A percentile compares a stretch with the other conserved stretches of the same genome.
Conservation (phyloP, 345 rosid species). For the Gossypium bickii region DNA sequence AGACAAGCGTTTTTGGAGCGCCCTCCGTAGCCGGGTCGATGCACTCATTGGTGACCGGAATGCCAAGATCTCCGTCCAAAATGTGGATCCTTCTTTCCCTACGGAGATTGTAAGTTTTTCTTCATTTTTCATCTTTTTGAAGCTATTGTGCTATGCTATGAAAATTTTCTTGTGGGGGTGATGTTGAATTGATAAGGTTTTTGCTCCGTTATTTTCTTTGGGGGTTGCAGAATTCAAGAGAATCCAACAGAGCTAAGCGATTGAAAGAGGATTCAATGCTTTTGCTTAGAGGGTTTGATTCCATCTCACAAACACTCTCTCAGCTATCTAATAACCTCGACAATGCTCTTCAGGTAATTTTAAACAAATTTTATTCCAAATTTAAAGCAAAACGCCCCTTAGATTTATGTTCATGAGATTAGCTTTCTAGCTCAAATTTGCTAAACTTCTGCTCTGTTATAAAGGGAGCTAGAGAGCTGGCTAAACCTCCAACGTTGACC, state of each 20-base stretch:
- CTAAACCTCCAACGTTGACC: slow-evolving; percentile 73
- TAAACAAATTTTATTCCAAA: background rate
- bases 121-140: background rate
- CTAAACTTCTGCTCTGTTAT: slow-evolving; percentile 8
- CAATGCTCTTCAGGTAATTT: slow-evolving; percentile 75
- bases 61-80: slow-evolving; percentile 4
- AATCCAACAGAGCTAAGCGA: slow-evolving; percentile 41
- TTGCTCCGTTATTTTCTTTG: background rate
- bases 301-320: slow-evolving; percentile 66
- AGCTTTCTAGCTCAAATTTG: background rate
- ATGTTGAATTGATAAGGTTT: background rate
- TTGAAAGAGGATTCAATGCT: slow-evolving; percentile 79
- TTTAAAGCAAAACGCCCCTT: background rate
- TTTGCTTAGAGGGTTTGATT: slow-evolving; percentile 83
- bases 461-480: slow-evolving; percentile 78
- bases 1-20: slow-evolving; percentile 38
- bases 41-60: slow-evolving; percentile 27
- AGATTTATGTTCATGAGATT: background rate
- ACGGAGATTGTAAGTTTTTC: slow-evolving; percentile 19
- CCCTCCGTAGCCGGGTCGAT: slow-evolving; percentile 33
- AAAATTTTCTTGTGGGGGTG: background rate
- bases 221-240: slow-evolving; percentile 16
- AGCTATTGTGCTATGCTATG: background rate
- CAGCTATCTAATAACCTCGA: slow-evolving; percentile 72
- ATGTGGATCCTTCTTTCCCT: slow-evolving; percentile 14